These are phyloP conservation scores for Leccinum fuscescens DNA, from an alignment of 1,284 basidiomycete species.

Conservation along the genomic window DNA sequence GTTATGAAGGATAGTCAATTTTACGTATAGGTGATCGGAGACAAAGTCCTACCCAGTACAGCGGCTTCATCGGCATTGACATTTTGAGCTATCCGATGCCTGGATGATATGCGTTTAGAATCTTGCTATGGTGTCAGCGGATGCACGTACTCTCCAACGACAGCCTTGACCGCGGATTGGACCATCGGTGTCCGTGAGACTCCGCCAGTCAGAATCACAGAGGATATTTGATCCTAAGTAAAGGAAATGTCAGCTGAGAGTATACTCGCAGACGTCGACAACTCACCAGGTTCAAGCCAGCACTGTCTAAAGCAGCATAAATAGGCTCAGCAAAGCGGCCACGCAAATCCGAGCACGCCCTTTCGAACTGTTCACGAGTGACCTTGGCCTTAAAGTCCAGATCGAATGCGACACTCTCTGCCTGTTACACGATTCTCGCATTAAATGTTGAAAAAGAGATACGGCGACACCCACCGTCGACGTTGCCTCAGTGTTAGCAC, in stretches of 20 bases:
- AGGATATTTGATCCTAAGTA: conserved; percentile 69
- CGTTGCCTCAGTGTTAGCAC: conserved; percentile 83
- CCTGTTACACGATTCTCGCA: conserved; percentile 38
- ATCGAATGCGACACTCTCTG: conserved; percentile 89
- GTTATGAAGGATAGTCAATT: conserved; percentile 10
- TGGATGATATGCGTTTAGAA: conserved; percentile 29
- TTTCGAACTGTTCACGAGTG: conserved; percentile 78
- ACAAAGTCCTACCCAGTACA: conserved; percentile 64
- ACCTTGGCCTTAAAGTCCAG: conserved; percentile 86
- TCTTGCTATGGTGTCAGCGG: neutral
- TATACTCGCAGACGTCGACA: neutral
- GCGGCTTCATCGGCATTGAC: conserved; percentile 98
- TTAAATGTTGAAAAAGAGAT: neutral
- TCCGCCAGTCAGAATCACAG: conserved; percentile 91
- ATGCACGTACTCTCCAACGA: conserved; percentile 68
- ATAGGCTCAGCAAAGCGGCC: conserved; percentile 73
- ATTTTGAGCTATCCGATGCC: conserved; percentile 84
- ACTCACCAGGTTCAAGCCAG: conserved; percentile 64
- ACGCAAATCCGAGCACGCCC: conserved; percentile 61
- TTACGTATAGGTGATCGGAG: neutral
- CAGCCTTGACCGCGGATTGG: conserved; percentile 73
- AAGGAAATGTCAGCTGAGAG: conserved; percentile 4
- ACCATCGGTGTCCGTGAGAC: conserved; percentile 90
- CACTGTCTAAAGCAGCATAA: conserved; percentile 68
- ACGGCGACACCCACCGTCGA: conserved; percentile 55